Percentiles rank a stretch among this genome's conserved stretches.
These are phyloP conservation scores for Carex sylvatica DNA, from an alignment of 202 grass and related monocot genomes.

Conservation along the genomic window DNA sequence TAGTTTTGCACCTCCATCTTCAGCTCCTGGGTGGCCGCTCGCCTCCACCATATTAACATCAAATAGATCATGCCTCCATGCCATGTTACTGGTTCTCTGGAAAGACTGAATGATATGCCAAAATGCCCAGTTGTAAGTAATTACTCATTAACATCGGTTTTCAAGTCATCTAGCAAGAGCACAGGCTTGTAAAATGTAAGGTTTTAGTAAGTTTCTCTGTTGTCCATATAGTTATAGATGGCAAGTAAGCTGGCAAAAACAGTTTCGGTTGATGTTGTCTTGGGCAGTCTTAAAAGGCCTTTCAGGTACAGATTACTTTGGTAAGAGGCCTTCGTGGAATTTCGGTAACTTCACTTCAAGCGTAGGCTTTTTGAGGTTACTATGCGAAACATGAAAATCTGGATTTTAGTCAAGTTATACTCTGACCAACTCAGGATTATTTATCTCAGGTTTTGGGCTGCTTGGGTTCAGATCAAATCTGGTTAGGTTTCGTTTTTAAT, in stretches of 20 bases:
- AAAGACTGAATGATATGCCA: conserved; percentile 85
- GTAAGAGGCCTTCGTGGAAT: conserved; percentile 4
- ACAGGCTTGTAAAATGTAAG: conserved; percentile 10
- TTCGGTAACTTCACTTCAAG: not conserved
- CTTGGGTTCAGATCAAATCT: conserved; percentile 4
- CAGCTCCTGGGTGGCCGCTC: conserved; percentile 48
- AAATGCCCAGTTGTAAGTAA: conserved; percentile 31
- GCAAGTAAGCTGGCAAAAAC: not conserved
- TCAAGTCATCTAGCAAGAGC: conserved; percentile 21
- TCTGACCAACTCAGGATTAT: not conserved
- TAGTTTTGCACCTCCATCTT: conserved; percentile 83
- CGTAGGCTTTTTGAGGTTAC: not conserved
- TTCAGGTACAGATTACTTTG: not conserved
- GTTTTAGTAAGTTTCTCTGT: conserved; percentile 6
- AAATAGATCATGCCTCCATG: conserved; percentile 80
- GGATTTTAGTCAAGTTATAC: not conserved
- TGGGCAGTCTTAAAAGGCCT: not conserved
- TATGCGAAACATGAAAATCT: not conserved
- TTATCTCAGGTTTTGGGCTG: not conserved
- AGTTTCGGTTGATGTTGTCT: conserved; percentile 9
- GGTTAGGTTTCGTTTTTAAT: not conserved
- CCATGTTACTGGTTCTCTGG: conserved; percentile 74
- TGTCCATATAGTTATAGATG: not conserved
- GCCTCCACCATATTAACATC: conserved; percentile 70
- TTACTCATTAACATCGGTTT: conserved; percentile 18